phyloP scores from a whole-genome alignment of 352 stramenopile species.

The Globisporangium radiosum region DNA sequence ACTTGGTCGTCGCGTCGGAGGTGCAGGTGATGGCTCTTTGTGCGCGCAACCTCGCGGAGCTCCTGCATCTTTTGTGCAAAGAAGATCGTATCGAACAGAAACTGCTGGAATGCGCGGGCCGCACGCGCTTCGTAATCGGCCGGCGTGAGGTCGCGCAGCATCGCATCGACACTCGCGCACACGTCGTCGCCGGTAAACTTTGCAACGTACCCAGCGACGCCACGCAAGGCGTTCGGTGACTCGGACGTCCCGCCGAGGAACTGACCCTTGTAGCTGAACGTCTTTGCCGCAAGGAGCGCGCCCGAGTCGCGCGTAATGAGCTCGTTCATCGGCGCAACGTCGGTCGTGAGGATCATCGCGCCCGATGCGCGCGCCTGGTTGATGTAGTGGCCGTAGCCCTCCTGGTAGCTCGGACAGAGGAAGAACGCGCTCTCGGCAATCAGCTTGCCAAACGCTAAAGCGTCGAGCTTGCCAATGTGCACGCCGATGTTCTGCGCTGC shows the following conservation, averaged over 20 bases:
- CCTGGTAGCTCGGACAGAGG: slow-evolving; percentile 42
- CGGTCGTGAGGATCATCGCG: slow-evolving; percentile 43
- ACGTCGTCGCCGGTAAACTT: slow-evolving; percentile 27
- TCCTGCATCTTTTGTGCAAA: slow-evolving; percentile 50
- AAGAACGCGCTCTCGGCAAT: slow-evolving; percentile 35
- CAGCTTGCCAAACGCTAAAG: slow-evolving; percentile 29
- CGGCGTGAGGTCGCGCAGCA: slow-evolving; percentile 23
- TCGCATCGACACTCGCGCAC: slow-evolving; percentile 33
- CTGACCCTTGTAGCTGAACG: slow-evolving; percentile 14
- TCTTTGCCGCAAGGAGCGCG: slow-evolving; percentile 24
- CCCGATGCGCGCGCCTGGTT: slow-evolving; percentile 47
- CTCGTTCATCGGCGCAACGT: slow-evolving; percentile 54
- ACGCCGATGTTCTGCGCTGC: slow-evolving; percentile 21
- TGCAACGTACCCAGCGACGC: slow-evolving; percentile 35
- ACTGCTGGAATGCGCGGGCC: slow-evolving; percentile 37
- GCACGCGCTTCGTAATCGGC: slow-evolving; percentile 27
- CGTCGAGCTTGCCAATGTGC: slow-evolving; percentile 21
- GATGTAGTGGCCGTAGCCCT: slow-evolving; percentile 62
- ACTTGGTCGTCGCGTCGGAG: background rate
- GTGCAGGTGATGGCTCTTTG: slow-evolving; percentile 14
- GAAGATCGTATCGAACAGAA: slow-evolving; percentile 58
- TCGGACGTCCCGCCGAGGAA: slow-evolving; percentile 30
- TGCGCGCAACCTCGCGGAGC: slow-evolving; percentile 29
- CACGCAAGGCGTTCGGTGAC: slow-evolving; percentile 20
- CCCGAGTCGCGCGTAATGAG: slow-evolving; percentile 31